Evolutionary conservation across 805 yeast species (phyloP).

Genomic region (Starmerella scarabaei): DNA sequence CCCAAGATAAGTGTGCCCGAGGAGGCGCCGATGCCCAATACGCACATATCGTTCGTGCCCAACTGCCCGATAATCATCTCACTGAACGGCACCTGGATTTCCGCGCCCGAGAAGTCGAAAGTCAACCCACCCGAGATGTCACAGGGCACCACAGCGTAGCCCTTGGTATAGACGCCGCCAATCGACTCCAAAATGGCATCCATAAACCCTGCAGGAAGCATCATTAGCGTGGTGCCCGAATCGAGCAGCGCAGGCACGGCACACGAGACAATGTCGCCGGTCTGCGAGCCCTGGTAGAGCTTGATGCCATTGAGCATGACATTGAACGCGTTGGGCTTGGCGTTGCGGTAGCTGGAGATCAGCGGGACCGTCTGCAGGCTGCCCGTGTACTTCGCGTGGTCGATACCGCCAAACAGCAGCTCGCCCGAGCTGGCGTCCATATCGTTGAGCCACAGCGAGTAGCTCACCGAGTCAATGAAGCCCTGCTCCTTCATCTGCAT

Average conservation of each 20-base stretch:
- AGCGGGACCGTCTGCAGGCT: constrained; percentile 29
- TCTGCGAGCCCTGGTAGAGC: constrained; percentile 11
- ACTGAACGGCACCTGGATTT: constrained; percentile 35
- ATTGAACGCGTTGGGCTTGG: constrained; percentile 11
- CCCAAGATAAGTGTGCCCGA: constrained; percentile 39
- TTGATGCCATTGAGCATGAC: constrained; percentile 14
- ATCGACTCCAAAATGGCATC: constrained; percentile 26
- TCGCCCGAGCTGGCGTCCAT: constrained; percentile 27
- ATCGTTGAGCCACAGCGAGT: constrained; percentile 36
- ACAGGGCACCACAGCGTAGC: constrained; percentile 32
- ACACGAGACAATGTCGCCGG: constrained; percentile 5
- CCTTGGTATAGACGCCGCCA: constrained; percentile 30
- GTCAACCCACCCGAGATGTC: constrained; percentile 24
- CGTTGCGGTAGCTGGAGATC: constrained; percentile 11
- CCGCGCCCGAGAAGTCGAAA: constrained; percentile 41
- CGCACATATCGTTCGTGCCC: constrained; percentile 12
- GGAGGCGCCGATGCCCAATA: constrained; percentile 22
- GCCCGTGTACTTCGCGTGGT: constrained; percentile 32
- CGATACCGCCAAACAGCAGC: constrained; percentile 35
- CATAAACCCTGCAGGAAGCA: constrained; percentile 31
- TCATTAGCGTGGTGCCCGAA: constrained; percentile 40
- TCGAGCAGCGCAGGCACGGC: constrained; percentile 35
- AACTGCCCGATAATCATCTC: constrained; percentile 19
- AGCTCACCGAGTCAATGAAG: constrained; percentile 31
- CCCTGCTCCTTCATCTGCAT: constrained; percentile 31